These are phyloP conservation scores for Shiraia sp. DNA, from an alignment of 2,329 filamentous ascomycete species.

Conservation along the genomic window DNA sequence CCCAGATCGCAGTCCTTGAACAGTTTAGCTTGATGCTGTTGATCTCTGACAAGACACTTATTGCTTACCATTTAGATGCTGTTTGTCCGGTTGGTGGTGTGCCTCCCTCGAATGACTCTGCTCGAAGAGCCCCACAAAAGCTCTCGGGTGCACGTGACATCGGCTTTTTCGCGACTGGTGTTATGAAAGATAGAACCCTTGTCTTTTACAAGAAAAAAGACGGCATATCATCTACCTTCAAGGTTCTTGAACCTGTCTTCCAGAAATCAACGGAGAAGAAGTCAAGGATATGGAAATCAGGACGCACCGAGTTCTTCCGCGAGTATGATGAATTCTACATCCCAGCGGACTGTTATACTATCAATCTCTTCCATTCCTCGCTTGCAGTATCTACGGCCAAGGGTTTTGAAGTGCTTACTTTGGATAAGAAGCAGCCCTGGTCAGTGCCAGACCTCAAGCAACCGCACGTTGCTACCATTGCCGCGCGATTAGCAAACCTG, in stretches of 20 bases:
- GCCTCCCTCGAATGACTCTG: constrained; percentile 70
- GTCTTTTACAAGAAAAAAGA: constrained; percentile 98
- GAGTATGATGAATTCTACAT: constrained; percentile 99
- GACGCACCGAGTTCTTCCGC: constrained; percentile 91
- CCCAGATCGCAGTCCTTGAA: constrained; percentile 91
- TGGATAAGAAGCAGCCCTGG: constrained; percentile 96
- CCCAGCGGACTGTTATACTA: constrained; percentile 88
- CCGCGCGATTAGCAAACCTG: constrained; percentile 78
- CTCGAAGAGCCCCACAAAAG: constrained; percentile 86
- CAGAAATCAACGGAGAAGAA: constrained; percentile 89
- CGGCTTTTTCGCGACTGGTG: constrained; percentile 91
- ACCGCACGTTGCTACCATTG: constrained; percentile 81
- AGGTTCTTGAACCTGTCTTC: constrained; percentile 92
- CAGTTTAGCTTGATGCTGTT: constrained; percentile 93
- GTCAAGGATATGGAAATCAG: constrained; percentile 68
- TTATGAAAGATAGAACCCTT: constrained; percentile 94
- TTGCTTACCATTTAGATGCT: constrained; percentile 91
- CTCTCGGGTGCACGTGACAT: constrained; percentile 87
- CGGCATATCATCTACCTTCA: constrained; percentile 90
- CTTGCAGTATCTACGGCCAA: constrained; percentile 89
- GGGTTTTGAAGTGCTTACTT: constrained; percentile 92
- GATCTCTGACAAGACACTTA: constrained; percentile 86
- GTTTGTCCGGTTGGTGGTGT: constrained; percentile 63
- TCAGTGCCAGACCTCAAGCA: constrained; percentile 85
- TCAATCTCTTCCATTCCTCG: constrained; percentile 95